phyloP scores from a whole-genome alignment of 2,329 filamentous ascomycete genomes.

The Aspergillus quadrilineatus region DNA sequence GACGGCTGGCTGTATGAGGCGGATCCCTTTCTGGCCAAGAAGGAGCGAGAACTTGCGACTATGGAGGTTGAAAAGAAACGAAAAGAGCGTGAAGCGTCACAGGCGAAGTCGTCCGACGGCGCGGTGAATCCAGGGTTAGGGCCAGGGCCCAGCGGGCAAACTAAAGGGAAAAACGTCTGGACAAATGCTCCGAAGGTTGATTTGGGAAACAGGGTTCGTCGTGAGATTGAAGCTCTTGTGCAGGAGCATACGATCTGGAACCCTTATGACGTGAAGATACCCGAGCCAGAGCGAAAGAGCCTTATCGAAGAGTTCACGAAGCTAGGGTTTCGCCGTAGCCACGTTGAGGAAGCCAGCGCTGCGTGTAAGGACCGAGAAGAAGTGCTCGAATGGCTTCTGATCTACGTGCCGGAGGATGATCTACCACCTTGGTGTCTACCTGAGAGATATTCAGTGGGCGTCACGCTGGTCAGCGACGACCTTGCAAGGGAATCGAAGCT shows the following conservation, averaged over 20 bases:
- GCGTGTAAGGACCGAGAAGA: constrained; percentile 92
- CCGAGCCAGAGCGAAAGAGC: constrained; percentile 54
- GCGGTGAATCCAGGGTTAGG: constrained; percentile 56
- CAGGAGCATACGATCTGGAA: constrained; percentile 84
- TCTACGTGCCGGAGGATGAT: constrained; percentile 96
- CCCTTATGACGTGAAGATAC: constrained; percentile 68
- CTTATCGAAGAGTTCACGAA: constrained; percentile 71
- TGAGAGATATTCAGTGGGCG: constrained; percentile 85
- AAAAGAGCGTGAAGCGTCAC: constrained; percentile 63
- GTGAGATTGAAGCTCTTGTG: constrained; percentile 76
- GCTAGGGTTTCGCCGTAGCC: constrained; percentile 85
- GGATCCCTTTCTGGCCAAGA: constrained; percentile 81
- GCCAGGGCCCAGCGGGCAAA: constrained; percentile 32
- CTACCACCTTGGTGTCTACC: constrained; percentile 90
- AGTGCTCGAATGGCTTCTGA: constrained; percentile 89
- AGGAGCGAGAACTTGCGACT: constrained; percentile 76
- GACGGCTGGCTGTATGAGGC: constrained; percentile 90
- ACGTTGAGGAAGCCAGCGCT: constrained; percentile 81
- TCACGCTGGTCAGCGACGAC: constrained; percentile 80
- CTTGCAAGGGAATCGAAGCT: constrained; percentile 77
- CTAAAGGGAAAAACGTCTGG: constrained; percentile 69
- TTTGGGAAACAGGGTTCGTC: constrained; percentile 78
- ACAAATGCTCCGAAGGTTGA: constrained; percentile 84
- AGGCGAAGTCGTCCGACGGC: constrained; percentile 64
- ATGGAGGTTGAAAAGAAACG: constrained; percentile 75